Evolutionary conservation across 345 rosid genomes (phyloP), one percentile per base, ranked within the genome.

Genomic region (Garcia nutans): DNA sequence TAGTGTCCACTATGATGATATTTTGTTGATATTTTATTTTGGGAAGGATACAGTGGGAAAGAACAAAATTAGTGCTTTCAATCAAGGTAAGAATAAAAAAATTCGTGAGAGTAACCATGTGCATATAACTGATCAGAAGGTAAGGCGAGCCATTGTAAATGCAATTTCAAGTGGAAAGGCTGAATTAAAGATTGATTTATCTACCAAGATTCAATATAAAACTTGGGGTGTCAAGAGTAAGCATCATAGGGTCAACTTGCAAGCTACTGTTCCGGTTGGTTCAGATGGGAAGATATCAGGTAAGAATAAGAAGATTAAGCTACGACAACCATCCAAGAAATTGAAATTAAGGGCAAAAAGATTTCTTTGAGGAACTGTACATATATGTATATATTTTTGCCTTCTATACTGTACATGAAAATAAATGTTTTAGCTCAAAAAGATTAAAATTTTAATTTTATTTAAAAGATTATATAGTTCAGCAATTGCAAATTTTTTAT

Each of bases 251-350:
- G 10, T 82, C 11, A 22, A 71, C n/a, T 28, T 74, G 73, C 77
- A 78, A 79, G 89, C 87, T 10, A 47, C 2, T 19, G 20, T 83
- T 13, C 72, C 76, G 0, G 24, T 85, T 49, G 88, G 88, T 28
- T 63, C 86, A 26, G 85, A 81, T 72, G 89, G 89, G 33, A 85
- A 86, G 74, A 80, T 88, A 12, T 37, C 73, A 5, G 81, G 75
- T 28, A 85, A 82, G 80, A 85, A 83, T 82, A 88, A 86, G 80
- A 82, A 80, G 83, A 68, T 86, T 31, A 83, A 86, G 77, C 80
- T 88, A 19, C 83, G 71, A 50, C 55, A 5, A 65, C 55, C 58
- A 16, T 58, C 78, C 52, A 80, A 70, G 74, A 85, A 80, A 76
- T 72, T 65, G 81, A 75, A 60, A 73, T 58, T 47, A 63, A 77